Evolutionary conservation across 495 filamentous ascomycete species (phyloP), one percentile per base, ranked within the genome.

Genomic region (Penicillium samsonianum): DNA sequence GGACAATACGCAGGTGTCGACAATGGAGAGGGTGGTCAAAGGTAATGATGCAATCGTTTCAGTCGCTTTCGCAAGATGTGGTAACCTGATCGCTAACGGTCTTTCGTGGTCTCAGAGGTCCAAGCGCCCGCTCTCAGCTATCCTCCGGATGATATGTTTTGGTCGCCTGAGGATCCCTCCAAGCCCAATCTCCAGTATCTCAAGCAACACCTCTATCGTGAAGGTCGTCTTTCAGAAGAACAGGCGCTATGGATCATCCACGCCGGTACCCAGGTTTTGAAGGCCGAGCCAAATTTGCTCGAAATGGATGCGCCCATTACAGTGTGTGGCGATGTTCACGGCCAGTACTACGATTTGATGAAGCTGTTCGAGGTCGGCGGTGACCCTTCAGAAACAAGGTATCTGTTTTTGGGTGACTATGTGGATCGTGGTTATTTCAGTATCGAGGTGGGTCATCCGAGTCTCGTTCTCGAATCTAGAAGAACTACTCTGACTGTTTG

Each of bases 251-350:
- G 87, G 85, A 98, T 98, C 62, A 88, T 98, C 72, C 80, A 87
- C 58, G 82, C 83, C 50, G 94, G 93, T 54, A 90, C 90, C 37
- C 85, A 96, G 68, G 70, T 97, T 30, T 79, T 98, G 52, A 86
- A 84, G 60, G 78, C 84, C 40, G 94, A 98, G 75, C 94, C 94
- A 33, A 98, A 97, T 72, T 79, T 98, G 47, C 83, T 98, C 58
- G 94, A 98, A 79, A 98, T 98, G 94, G 94, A 98, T 77, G 94
- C 94, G 30, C 94, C 94, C 26, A 98, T 98, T 71, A 98, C 94
- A n/a, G 94, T 98, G 35, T 98, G 94, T 68, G 94, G 94, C 66
- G 94, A 98, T 68, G 92, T 98, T 51, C 94, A 98, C 74, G 94
- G 94, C 54, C 94, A 98, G 77, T 98, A 96, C 74, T 98, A 96